Base-by-base conservation (phyloP, 306 rosid species). In the Rubus parviflorus region DNA sequence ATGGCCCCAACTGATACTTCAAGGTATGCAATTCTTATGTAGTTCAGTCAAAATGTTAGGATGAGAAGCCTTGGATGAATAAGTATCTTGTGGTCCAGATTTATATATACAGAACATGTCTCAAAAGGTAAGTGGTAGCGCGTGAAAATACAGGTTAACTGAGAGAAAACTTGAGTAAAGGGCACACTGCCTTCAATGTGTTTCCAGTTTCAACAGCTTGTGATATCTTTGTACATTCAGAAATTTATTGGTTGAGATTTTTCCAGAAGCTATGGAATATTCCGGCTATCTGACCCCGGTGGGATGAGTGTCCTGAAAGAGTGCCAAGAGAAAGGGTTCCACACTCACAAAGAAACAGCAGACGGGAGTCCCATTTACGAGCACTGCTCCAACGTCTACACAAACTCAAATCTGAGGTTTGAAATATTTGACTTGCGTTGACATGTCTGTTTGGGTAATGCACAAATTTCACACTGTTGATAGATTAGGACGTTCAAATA, bases 351-450 rank as follows among this genome's bases (percentile, higher is more conserved):
- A 48, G 95, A 91, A 51, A 84, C 90, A 38, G 84, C 81, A 19
- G 87, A 85, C 75, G 92, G 92, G n/a, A 83, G 68, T 73, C 86
- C 89, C 60, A 66, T 91, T 69, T 93, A 88, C 53, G 91, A 82
- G 76, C 86, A 82, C 67, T 93, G 93, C 86, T 75, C 87, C 80
- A 87, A 89, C 77, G 92, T 93, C 69, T 89, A 91, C 87, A 87
- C 71, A 76, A 91, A 88, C 78, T 81, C 93, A 68, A 87, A 91
- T 79, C 78, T 93, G 79, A 85, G 96, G 87, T 93, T 91, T 81
- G 97, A 91, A 86, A 90, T 93, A 72, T 86, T 88, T 62, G 95
- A 91, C 75, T 83, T 91, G 83, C 93, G 93, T n/a, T 88, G 79
- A 90, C 76, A 19, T 72, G 35, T 43, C 51, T 20, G 51, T 23